Conservation (phyloP, 805 yeast genomes). For the Brettanomyces naardenensis region DNA sequence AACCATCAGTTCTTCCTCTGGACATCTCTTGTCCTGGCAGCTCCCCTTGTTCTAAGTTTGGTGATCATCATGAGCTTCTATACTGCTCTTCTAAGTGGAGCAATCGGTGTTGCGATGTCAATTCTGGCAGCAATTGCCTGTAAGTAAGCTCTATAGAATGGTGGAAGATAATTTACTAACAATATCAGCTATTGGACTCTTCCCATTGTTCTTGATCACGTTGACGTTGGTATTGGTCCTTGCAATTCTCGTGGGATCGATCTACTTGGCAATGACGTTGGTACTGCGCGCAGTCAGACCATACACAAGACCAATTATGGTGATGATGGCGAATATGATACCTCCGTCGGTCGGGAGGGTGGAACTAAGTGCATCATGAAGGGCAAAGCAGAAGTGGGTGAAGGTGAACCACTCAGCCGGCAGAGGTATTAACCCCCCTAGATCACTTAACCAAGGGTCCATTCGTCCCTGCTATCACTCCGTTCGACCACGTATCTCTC, state of each 20-base stretch:
- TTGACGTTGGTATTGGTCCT: slow-evolving; percentile 11
- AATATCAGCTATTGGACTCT: slow-evolving; percentile 17
- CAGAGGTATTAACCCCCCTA: too few relatives aligned
- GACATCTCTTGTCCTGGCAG: background rate
- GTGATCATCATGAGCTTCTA: slow-evolving; percentile 11
- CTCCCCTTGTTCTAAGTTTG: slow-evolving; percentile 6
- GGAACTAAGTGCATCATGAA: slow-evolving; percentile 12
- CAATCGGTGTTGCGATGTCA: slow-evolving; percentile 6
- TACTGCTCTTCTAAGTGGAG: slow-evolving; percentile 7
- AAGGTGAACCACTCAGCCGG: too few relatives aligned
- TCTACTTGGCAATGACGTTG: slow-evolving; percentile 7
- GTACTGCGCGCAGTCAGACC: slow-evolving; percentile 2
- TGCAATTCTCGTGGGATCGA: slow-evolving; percentile 7
- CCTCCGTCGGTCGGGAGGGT: slow-evolving; percentile 28
- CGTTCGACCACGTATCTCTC: too few relatives aligned
- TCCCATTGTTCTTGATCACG: slow-evolving; percentile 16
- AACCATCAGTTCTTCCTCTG: background rate
- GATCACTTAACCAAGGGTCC: too few relatives aligned
- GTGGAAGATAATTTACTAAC: background rate
- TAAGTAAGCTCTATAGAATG: background rate
- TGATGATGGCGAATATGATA: slow-evolving; percentile 21
- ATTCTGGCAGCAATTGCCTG: slow-evolving; percentile 1
- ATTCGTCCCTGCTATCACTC: too few relatives aligned
- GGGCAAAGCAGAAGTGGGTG: too few relatives aligned
- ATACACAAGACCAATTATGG: slow-evolving; percentile 16